Base-by-base conservation (phyloP, 2,329 filamentous ascomycete genomes). In the Trichoderma polysporum region DNA sequence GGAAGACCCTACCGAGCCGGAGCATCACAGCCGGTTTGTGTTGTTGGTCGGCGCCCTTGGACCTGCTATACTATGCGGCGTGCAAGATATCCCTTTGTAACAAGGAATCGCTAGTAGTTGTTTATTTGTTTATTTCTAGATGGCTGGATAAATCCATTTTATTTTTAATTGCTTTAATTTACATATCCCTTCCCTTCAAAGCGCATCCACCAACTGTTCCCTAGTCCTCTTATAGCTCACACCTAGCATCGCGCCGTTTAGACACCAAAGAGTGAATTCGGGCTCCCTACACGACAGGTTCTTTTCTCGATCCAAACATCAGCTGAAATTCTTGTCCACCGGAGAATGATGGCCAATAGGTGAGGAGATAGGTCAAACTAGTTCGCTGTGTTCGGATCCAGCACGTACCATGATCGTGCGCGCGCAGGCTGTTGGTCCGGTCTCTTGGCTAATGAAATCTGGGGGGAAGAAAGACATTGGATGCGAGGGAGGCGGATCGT, bases 401-500 rank as follows among this genome's bases (percentile, higher is more conserved):
- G 25, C 60, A 54, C 17, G 31, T 41, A 10, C 35, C 25, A 22
- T 15, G 29, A 41, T 62, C 19, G 35, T 49, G 45, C 29, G 31
- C 52, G 25, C 56, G 15, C 33, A 31, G 41, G 4, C 13, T 31
- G 60, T 53, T 62, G 50, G 50, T 27, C 50, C 39, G 8, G 49
- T 54, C 47, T 50, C 22, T 12, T 37, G 27, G 59, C 10, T 10
- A 53, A 15, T 17, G 17, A 45, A 22, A 35, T 29, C 49, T 45
- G 12, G 17, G 25, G 3, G 8, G 22, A 50, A 12, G 27, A 31
- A 19, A 29, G 22, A 45, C 35, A n/a, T 27, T n/a, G 22, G 29
- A 63, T 47, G 60, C 60, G 60, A 63, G 60, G 60, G 60, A 54
- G 60, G 47, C n/a, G 50, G 60, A 63, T 63, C 60, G 50, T 17